Conservation (phyloP, 179 eudicot genomes). For the Actinidia polygama region DNA sequence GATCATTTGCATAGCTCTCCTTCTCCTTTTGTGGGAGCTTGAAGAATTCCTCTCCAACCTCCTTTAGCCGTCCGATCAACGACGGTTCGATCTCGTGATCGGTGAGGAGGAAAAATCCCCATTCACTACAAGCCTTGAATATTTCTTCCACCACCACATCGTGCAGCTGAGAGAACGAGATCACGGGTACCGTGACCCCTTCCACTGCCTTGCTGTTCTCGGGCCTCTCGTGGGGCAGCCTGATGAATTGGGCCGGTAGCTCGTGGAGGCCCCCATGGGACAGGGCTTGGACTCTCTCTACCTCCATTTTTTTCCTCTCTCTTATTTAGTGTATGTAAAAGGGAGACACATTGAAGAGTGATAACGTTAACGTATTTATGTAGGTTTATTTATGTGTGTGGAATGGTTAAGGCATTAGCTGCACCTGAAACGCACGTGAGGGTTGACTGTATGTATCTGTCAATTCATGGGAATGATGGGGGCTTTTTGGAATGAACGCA, state of each 20-base stretch:
- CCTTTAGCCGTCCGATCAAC: slow-evolving; percentile 36
- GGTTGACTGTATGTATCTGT: no score
- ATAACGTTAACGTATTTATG: not conserved
- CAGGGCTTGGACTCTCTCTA: slow-evolving; percentile 40
- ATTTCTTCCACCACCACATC: slow-evolving; percentile 36
- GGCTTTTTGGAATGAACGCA: no score
- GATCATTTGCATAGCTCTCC: slow-evolving; percentile 57
- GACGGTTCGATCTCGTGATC: slow-evolving; percentile 37
- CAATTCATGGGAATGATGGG: no score
- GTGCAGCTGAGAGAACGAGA: slow-evolving; percentile 41
- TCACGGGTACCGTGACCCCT: slow-evolving; percentile 46
- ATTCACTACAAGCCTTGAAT: slow-evolving; percentile 39
- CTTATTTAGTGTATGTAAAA: not conserved
- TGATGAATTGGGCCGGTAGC: slow-evolving; percentile 48
- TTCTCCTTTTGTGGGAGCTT: slow-evolving; percentile 44
- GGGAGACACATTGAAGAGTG: not conserved
- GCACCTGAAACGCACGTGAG: no score
- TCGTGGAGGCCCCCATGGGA: slow-evolving; percentile 25
- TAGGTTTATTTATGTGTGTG: no score
- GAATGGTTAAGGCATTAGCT: no score
- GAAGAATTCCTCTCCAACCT: slow-evolving; percentile 50
- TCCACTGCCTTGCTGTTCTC: slow-evolving; percentile 46
- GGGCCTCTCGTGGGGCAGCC: slow-evolving; percentile 47
- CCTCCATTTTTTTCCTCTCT: slow-evolving; percentile 20
- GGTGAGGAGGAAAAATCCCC: slow-evolving; percentile 52